Conservation (phyloP, 768 basidiomycete genomes). For the Pulveroboletus sp. region DNA sequence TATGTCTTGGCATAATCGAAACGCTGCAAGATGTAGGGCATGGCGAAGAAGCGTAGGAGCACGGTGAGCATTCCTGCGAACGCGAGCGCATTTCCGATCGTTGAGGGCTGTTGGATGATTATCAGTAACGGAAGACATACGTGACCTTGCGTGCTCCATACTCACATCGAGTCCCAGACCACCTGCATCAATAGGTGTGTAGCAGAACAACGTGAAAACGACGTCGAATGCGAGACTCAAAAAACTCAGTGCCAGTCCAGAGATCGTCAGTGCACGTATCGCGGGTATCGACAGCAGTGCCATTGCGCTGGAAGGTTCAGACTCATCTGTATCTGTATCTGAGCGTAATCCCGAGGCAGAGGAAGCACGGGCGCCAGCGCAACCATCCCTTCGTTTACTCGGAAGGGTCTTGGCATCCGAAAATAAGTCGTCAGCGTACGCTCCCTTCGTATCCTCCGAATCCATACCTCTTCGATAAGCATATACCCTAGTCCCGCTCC, state of each 20-base stretch:
- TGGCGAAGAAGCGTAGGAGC: constrained; percentile 42
- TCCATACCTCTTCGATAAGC: constrained; percentile 19
- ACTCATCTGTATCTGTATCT: not conserved
- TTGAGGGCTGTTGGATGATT: constrained; percentile 37
- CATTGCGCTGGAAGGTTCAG: constrained; percentile 22
- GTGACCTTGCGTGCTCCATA: too few species aligned
- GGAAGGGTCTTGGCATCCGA: constrained; percentile 1
- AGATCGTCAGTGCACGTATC: constrained; percentile 45
- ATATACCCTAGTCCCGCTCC: constrained; percentile 12
- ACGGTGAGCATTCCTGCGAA: constrained; percentile 44
- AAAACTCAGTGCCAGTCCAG: constrained; percentile 46
- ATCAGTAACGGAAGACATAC: too few species aligned
- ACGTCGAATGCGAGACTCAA: constrained; percentile 53
- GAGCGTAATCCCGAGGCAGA: not conserved
- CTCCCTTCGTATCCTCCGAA: too few species aligned
- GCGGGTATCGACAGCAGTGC: constrained; percentile 43
- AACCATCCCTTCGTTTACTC: not conserved
- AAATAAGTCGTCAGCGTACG: not conserved
- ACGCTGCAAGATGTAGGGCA: constrained; percentile 34
- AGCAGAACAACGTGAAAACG: constrained; percentile 60
- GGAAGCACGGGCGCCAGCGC: not conserved
- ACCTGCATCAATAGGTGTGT: constrained; percentile 48
- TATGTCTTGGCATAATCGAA: constrained; percentile 6
- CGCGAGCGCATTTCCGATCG: constrained; percentile 55
- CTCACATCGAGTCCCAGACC: constrained; percentile 51